These are phyloP conservation scores for Xerocomus brunneocitrinus DNA, from an alignment of 768 basidiomycete species.

Conservation along the genomic window DNA sequence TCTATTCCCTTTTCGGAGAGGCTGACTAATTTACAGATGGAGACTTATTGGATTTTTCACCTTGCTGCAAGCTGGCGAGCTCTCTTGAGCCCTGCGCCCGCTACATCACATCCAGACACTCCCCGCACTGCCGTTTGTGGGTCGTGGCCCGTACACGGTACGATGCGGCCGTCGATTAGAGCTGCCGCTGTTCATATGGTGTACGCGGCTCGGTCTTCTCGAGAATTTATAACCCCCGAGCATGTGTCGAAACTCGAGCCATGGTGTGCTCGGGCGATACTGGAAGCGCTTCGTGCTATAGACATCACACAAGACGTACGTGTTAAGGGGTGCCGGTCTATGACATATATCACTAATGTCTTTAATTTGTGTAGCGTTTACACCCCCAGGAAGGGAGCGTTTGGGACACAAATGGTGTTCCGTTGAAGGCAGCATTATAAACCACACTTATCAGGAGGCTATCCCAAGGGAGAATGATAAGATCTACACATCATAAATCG, in stretches of 20 bases:
- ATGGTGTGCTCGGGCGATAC: slow-evolving; percentile 57
- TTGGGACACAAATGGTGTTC: slow-evolving; percentile 37
- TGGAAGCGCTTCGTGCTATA: slow-evolving; percentile 50
- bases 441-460: not conserved
- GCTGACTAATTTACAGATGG: slow-evolving; percentile 53
- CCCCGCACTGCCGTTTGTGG: slow-evolving; percentile 2
- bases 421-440: slow-evolving; percentile 11
- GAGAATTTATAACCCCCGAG: slow-evolving; percentile 70
- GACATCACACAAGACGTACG: slow-evolving; percentile 49
- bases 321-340: not conserved
- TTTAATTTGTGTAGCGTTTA: slow-evolving; percentile 36
- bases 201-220: slow-evolving; percentile 69
- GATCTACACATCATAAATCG: slow-evolving; percentile 2
- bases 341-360: slow-evolving; percentile 8
- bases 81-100: slow-evolving; percentile 19
- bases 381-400: slow-evolving; percentile 54
- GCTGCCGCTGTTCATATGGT: slow-evolving; percentile 82
- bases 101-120: slow-evolving; percentile 5
- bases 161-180: slow-evolving; percentile 42
- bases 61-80: slow-evolving; percentile 66
- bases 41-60: slow-evolving; percentile 79
- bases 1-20: not conserved
- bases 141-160: not conserved
- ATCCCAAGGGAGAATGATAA: not conserved
- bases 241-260: slow-evolving; percentile 55